Evolutionary conservation across 192 early-diverging fungal species (phyloP), one percentile per base, ranked within the genome.

Genomic region (Oehlia diaphana): DNA sequence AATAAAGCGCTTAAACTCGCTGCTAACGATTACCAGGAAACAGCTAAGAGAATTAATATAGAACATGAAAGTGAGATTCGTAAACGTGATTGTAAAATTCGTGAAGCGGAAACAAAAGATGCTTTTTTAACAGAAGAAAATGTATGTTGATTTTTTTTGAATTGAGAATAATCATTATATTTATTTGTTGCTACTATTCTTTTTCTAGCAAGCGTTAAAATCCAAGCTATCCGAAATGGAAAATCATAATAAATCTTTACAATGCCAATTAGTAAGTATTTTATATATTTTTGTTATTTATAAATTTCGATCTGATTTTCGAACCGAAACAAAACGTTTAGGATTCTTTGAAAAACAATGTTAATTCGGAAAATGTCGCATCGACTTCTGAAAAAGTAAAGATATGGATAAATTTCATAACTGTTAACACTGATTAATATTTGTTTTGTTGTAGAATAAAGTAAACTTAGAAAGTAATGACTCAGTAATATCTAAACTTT

Each of bases 1-100:
- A 64, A 77, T 31, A 13, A 77, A 28, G 63, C 75, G 8, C 47
- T 77, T 14, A 47, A 67, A 44, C 35, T 65, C 10, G 64, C 63
- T 23, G 39, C 37, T 44, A 21, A 47, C 28, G 44, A 77, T 77
- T 77, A 77, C 39, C 65, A 77, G 50, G 76, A 77, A 1, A 37
- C 66, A 19, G 47, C 19, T 16, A 68, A 78, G n/a, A 44, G 31
- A 39, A 23, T 26, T 26, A n/a, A 44, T 31, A 42, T 58, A 10
- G 47, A 78, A 50, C 76, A 78, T 63, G 47, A 78, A 68, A 78
- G 58, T n/a, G 76, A 78, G n/a, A 69, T 78, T 50, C 31, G 65
- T 9, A 66, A 77, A 47, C 63, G 76, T 47, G 76, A 77, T 35
- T 67, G 64, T 23, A 67, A 77, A 67, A 47, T 77, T 19, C 42